phyloP scores from a whole-genome alignment of 768 basidiomycete species.

The Cyathus striatus region DNA sequence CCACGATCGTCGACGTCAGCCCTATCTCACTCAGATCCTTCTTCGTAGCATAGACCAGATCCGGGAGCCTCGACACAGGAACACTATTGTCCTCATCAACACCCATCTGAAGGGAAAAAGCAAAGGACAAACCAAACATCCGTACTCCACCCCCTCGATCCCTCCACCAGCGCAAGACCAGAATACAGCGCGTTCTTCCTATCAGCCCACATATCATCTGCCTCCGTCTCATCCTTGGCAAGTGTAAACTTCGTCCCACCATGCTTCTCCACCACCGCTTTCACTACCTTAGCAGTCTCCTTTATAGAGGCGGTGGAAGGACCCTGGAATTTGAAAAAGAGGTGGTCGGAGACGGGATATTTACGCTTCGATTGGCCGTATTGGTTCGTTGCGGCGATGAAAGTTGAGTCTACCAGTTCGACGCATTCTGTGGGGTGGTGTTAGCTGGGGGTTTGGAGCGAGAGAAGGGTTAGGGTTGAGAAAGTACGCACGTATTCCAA shows the following conservation, averaged over 20 bases:
- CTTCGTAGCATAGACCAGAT: constrained; percentile 65
- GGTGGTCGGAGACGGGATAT: constrained; percentile 60
- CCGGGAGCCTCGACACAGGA: constrained; percentile 59
- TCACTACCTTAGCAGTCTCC: constrained; percentile 57
- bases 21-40: constrained; percentile 57
- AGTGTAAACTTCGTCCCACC: constrained; percentile 66
- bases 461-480: background rate
- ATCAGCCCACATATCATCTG: constrained; percentile 68
- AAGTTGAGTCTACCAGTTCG: constrained; percentile 71
- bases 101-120: background rate
- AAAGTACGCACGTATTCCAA: constrained; percentile 62
- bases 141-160: constrained; percentile 59
- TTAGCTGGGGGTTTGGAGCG: background rate
- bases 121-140: constrained; percentile 59
- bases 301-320: constrained; percentile 49
- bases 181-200: constrained; percentile 62
- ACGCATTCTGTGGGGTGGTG: constrained; percentile 57
- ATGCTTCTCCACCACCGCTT: constrained; percentile 53
- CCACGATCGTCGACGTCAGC: constrained; percentile 59
- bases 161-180: constrained; percentile 51
- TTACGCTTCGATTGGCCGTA: constrained; percentile 47
- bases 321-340: constrained; percentile 89
- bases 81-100: constrained; percentile 28
- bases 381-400: constrained; percentile 59
- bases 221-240: constrained; percentile 60